Conservation (phyloP, 2,329 filamentous ascomycete genomes). For the Metarhizium sp. region DNA sequence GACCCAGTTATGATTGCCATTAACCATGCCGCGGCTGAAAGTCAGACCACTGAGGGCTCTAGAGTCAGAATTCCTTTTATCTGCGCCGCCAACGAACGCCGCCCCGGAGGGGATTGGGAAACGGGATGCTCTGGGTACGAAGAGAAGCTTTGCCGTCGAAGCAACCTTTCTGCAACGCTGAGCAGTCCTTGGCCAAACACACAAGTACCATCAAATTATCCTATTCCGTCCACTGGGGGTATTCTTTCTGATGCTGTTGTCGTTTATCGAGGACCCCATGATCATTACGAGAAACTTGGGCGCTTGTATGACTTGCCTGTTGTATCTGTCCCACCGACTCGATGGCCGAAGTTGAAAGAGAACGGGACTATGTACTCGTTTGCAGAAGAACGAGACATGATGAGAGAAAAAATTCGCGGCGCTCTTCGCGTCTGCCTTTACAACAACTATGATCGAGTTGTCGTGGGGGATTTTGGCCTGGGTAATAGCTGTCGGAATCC, state of each 20-base stretch:
- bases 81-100: slow-evolving; percentile 67
- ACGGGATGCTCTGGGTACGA: slow-evolving; percentile 40
- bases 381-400: slow-evolving; percentile 58
- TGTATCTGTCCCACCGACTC: slow-evolving; percentile 63
- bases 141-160: slow-evolving; percentile 65
- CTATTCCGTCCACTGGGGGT: slow-evolving; percentile 59
- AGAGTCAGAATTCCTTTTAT: slow-evolving; percentile 51
- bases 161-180: slow-evolving; percentile 62
- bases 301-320: slow-evolving; percentile 54
- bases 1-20: slow-evolving; percentile 54
- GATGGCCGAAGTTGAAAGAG: slow-evolving; percentile 64
- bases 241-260: slow-evolving; percentile 64
- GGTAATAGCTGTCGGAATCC: slow-evolving; percentile 57
- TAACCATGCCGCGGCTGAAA: slow-evolving; percentile 39
- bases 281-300: slow-evolving; percentile 49
- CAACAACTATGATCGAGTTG: slow-evolving; percentile 46
- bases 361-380: slow-evolving; percentile 63
- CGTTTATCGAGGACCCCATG: slow-evolving; percentile 62
- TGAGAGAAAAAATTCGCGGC: slow-evolving; percentile 62
- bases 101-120: slow-evolving; percentile 74
- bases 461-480: slow-evolving; percentile 56
- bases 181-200: slow-evolving; percentile 47
- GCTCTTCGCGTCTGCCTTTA: slow-evolving; percentile 61
- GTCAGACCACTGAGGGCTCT: slow-evolving; percentile 23
- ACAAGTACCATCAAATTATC: slow-evolving; percentile 48